Percentiles rank a stretch among this genome's conserved stretches.
Evolutionary conservation across 2,329 filamentous ascomycete genomes (phyloP).

Genomic region (Pezicula neosporulosa): DNA sequence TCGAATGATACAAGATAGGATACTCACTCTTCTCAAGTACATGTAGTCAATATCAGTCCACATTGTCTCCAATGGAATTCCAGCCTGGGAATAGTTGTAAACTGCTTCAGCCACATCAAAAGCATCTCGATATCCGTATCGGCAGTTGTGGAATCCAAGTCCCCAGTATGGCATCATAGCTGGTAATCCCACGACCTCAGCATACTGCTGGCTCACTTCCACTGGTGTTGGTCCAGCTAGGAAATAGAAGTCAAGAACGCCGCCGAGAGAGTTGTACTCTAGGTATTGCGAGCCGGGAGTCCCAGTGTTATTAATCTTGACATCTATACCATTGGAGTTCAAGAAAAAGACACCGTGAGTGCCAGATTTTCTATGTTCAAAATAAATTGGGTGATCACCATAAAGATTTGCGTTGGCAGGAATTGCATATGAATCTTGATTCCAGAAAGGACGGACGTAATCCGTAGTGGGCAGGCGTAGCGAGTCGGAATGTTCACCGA

Average conservation of each 20-base stretch:
- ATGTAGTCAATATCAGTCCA: slow-evolving; percentile 66
- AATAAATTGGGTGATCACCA: slow-evolving; percentile 61
- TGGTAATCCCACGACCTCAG: slow-evolving; percentile 51
- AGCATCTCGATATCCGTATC: slow-evolving; percentile 60
- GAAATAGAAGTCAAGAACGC: slow-evolving; percentile 71
- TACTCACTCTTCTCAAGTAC: slow-evolving; percentile 41
- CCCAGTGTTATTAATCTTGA: slow-evolving; percentile 64
- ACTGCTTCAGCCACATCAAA: slow-evolving; percentile 65
- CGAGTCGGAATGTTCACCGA: slow-evolving; percentile 61
- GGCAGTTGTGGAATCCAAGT: slow-evolving; percentile 60
- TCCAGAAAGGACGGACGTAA: slow-evolving; percentile 61
- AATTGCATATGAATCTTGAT: slow-evolving; percentile 53
- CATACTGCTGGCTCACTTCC: slow-evolving; percentile 57
- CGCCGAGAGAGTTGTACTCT: slow-evolving; percentile 77
- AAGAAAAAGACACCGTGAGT: slow-evolving; percentile 66
- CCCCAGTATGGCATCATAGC: slow-evolving; percentile 64
- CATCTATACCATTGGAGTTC: slow-evolving; percentile 75
- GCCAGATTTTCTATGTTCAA: slow-evolving; percentile 54
- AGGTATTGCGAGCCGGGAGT: slow-evolving; percentile 55
- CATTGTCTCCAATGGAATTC: slow-evolving; percentile 67
- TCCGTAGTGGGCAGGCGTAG: slow-evolving; percentile 54
- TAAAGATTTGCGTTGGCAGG: slow-evolving; percentile 58
- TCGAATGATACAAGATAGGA: background rate
- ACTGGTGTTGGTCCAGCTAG: slow-evolving; percentile 55
- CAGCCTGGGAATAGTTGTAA: slow-evolving; percentile 61